Evolutionary conservation across 139 green algal species (phyloP).

Genomic region (Micromonas commoda): DNA sequence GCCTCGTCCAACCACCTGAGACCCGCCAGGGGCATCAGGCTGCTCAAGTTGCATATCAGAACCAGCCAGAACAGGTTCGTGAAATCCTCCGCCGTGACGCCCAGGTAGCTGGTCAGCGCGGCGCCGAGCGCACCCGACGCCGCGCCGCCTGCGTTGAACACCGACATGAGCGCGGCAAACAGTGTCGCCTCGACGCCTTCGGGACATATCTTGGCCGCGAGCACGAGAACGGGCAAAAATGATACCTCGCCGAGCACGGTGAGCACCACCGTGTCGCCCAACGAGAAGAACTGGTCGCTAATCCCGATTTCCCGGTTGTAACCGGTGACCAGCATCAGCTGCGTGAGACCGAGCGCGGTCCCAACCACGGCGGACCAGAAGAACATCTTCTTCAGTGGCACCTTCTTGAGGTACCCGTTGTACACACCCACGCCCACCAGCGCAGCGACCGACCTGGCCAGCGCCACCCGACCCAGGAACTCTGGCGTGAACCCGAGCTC

Average conservation of each 20-base stretch:
- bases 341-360: conserved; percentile 62
- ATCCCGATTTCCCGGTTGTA: conserved; percentile 49
- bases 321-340: conserved; percentile 64
- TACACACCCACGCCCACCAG: conserved; percentile 62
- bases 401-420: conserved; percentile 70
- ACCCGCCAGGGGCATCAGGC: conserved; percentile 52
- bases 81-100: conserved; percentile 67
- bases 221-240: conserved; percentile 95
- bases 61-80: conserved; percentile 46
- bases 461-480: conserved; percentile 84
- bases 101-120: conserved; percentile 60
- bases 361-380: conserved; percentile 65
- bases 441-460: conserved; percentile 66
- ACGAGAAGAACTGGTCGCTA: conserved; percentile 78
- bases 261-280: conserved; percentile 85
- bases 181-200: conserved; percentile 87
- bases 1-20: conserved; percentile 46
- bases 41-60: conserved; percentile 50
- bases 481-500: conserved; percentile 64
- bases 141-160: conserved; percentile 72
- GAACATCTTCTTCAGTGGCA: conserved; percentile 61
- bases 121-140: conserved; percentile 49
- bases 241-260: conserved; percentile 83
- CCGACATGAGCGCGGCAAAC: conserved; percentile 91
- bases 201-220: conserved; percentile 64